Percentiles rank a stretch among this genome's conserved stretches.
Evolutionary conservation across 2,329 filamentous ascomycete species (phyloP).

Genomic region (Trematosphaeria pertusa): DNA sequence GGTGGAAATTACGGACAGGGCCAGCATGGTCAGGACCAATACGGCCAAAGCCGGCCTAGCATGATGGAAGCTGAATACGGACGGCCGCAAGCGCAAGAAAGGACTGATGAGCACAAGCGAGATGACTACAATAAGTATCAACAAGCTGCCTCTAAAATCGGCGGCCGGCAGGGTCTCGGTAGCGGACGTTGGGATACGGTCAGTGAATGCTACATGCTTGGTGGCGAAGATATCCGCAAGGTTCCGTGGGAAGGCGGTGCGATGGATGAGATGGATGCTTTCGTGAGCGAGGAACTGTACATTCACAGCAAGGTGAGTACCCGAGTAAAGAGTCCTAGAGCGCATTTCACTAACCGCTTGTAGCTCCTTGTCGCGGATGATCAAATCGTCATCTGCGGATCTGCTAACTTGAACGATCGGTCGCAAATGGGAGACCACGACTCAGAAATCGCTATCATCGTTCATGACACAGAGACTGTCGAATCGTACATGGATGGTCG

Average conservation of each 20-base stretch:
- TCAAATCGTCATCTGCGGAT: constrained; percentile 80
- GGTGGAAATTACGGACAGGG: constrained; percentile 11
- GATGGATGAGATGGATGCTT: constrained; percentile 65
- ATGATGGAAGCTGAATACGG: constrained; percentile 28
- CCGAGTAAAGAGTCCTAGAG: background rate
- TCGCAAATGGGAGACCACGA: constrained; percentile 86
- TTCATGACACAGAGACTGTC: constrained; percentile 77
- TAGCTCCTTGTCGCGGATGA: constrained; percentile 81
- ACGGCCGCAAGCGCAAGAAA: constrained; percentile 30
- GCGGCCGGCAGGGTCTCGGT: constrained; percentile 53
- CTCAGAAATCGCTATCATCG: constrained; percentile 87
- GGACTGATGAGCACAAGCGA: constrained; percentile 19
- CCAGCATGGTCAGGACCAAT: constrained; percentile 6
- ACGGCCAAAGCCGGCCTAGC: constrained; percentile 26
- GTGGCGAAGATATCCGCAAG: constrained; percentile 71
- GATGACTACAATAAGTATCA: constrained; percentile 74
- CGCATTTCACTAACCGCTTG: constrained; percentile 13
- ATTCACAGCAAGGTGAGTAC: constrained; percentile 66
- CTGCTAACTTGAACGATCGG: constrained; percentile 71
- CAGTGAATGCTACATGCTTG: constrained; percentile 82
- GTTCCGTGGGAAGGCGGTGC: constrained; percentile 66
- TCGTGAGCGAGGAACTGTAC: constrained; percentile 69
- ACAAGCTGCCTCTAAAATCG: constrained; percentile 65
- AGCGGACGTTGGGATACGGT: constrained; percentile 75
- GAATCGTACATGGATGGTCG: constrained; percentile 76